These are phyloP conservation scores for Mallotus japonicus DNA, from an alignment of 441 rosid genomes.

Conservation along the genomic window DNA sequence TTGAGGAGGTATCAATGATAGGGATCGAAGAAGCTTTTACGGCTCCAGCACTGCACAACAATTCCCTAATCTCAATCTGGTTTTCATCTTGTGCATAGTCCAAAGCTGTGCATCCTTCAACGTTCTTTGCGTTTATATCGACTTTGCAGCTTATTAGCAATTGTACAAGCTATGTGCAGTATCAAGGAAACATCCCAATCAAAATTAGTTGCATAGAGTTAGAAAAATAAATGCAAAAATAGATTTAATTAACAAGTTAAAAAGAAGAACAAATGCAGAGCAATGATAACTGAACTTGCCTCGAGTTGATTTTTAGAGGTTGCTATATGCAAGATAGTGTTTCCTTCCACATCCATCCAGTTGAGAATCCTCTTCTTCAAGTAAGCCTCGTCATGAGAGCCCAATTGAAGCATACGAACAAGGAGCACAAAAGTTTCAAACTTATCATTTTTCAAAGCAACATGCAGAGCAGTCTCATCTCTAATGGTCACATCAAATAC, in stretches of 20 bases:
- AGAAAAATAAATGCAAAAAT: no score
- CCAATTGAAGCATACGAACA: background rate
- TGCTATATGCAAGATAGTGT: no score
- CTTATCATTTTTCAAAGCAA: background rate
- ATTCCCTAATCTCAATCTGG: background rate
- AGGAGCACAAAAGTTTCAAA: background rate
- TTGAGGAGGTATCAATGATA: background rate
- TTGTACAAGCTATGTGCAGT: background rate
- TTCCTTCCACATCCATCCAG: no score
- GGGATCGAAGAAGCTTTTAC: background rate
- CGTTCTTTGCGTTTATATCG: background rate
- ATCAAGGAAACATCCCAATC: no score
- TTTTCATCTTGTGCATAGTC: background rate
- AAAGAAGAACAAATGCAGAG: no score
- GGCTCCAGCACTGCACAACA: conserved; percentile 1
- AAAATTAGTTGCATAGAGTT: no score
- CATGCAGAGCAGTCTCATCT: conserved; percentile 34
- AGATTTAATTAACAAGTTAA: no score
- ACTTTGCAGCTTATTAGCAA: background rate
- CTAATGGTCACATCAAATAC: conserved; percentile 20
- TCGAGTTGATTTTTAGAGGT: no score
- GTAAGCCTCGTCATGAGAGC: no score
- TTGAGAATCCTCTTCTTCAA: no score
- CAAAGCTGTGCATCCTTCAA: background rate
- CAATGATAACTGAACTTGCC: no score